These are phyloP conservation scores for Talaromyces liani DNA, from an alignment of 495 filamentous ascomycete genomes.

Conservation along the genomic window DNA sequence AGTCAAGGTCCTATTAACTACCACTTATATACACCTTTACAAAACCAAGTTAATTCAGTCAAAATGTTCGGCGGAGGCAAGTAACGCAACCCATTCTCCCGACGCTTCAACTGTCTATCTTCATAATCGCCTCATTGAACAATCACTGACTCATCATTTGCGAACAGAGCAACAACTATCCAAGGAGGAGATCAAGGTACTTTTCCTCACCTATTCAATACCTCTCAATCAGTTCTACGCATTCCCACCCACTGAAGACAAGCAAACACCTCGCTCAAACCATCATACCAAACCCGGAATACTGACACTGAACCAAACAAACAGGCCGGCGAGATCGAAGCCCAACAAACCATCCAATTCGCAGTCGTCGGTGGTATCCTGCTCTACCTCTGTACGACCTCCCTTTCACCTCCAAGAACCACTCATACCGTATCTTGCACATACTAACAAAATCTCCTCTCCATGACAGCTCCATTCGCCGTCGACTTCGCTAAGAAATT, in stretches of 20 bases:
- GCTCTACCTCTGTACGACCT: slow-evolving; percentile 77
- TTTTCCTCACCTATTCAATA: not conserved
- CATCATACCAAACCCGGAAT: not conserved
- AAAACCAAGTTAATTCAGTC: not conserved
- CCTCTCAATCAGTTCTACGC: not conserved
- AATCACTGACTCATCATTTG: slow-evolving; percentile 18
- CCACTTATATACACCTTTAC: not conserved
- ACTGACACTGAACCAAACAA: not conserved
- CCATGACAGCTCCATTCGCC: slow-evolving; percentile 63
- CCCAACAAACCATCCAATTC: slow-evolving; percentile 55
- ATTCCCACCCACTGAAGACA: not conserved
- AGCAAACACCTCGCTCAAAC: not conserved
- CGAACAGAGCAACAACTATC: slow-evolving; percentile 32
- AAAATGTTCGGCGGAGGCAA: slow-evolving; percentile 42
- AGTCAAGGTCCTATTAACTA: not conserved
- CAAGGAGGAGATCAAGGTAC: slow-evolving; percentile 40
- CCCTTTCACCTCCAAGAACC: not conserved
- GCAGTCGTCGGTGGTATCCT: slow-evolving; percentile 54
- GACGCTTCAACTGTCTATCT: not conserved
- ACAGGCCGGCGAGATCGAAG: slow-evolving; percentile 61
- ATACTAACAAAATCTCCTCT: not conserved
- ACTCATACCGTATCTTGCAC: not conserved
- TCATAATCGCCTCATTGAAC: not conserved
- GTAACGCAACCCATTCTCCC: not conserved
- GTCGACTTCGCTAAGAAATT: slow-evolving; percentile 70